Evolutionary conservation across 257 asterid genomes (phyloP), one percentile per base, ranked within the genome.

Genomic region (Solanum raphanifolium): DNA sequence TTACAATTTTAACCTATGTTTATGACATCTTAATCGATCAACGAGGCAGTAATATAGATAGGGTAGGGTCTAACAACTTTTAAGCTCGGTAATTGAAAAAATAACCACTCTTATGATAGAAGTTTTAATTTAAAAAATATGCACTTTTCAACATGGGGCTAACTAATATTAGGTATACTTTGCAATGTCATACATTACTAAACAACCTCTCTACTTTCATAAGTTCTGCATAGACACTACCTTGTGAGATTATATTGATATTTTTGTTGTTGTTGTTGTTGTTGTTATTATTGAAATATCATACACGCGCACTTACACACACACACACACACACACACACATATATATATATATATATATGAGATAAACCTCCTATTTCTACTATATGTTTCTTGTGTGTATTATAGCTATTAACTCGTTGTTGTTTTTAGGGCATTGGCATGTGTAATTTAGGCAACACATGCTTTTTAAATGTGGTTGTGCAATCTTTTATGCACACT

Each of bases 401-500:
- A 23, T 60, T 21, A 25, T 60, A 60, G 5, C 5, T 21, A 9
- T 21, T 21, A 4, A 52, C 62, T 16, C 9, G 9, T 52, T 18
- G 1, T 48, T 13, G 4, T 55, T 20, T 58, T 60, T 23, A 60
- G 68, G 68, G 68, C 6, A 23, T 23, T 60, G 13, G 6, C 12
- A 9, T 60, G 29, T 2, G 11, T 29, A 95, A 95, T 90, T 89
- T 96, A 66, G 99, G 98, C 16, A 96, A 96, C 84, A 95, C 99
- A 25, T 95, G 99, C 93, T 96, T 94, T 86, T 88, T 96, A 52
- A 96, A 96, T 89, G 90, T 96, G 4, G 94, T 96, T 71, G 86
- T 96, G 93, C 98, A 96, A 88, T 96, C 96, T 89, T 93, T 94
- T 88, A 89, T 93, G 62, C 96, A 96, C 89, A 92, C 94, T 0